These are phyloP conservation scores for Hsuehochloa calcarea DNA, from an alignment of 176 grass and related monocot species.

Conservation along the genomic window DNA sequence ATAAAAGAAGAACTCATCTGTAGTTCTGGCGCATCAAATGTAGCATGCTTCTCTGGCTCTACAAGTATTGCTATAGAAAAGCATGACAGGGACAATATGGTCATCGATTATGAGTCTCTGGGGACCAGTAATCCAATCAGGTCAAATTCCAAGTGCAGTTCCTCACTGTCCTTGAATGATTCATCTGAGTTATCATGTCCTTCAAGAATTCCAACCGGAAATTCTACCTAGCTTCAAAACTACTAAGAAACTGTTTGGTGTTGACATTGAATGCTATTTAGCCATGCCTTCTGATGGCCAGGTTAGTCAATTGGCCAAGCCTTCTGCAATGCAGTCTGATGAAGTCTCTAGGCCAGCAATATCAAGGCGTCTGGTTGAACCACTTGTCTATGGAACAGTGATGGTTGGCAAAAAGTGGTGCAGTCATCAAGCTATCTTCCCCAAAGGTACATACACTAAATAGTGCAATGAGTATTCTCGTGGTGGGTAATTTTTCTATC, in stretches of 20 bases:
- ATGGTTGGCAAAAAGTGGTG: constrained; percentile 68
- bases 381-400: constrained; percentile 55
- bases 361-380: constrained; percentile 39
- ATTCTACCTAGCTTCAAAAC: constrained; percentile 27
- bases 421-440: constrained; percentile 68
- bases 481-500: neutral
- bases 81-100: constrained; percentile 18
- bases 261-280: constrained; percentile 45
- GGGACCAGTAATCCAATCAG: constrained; percentile 20
- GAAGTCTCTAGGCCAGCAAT: neutral
- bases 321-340: constrained; percentile 38
- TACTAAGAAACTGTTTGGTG: constrained; percentile 49
- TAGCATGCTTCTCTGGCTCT: constrained; percentile 30
- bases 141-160: constrained; percentile 32
- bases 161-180: constrained; percentile 35
- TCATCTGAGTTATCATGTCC: constrained; percentile 40
- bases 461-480: constrained; percentile 5
- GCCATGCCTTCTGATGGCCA: constrained; percentile 27
- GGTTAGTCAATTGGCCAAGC: constrained; percentile 37
- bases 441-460: constrained; percentile 59
- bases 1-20: constrained; percentile 31
- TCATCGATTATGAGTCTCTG: constrained; percentile 10
- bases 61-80: neutral
- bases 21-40: constrained; percentile 14
- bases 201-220: constrained; percentile 6